Evolutionary conservation across 345 rosid genomes (phyloP).

Genomic region (Combretum micranthum): DNA sequence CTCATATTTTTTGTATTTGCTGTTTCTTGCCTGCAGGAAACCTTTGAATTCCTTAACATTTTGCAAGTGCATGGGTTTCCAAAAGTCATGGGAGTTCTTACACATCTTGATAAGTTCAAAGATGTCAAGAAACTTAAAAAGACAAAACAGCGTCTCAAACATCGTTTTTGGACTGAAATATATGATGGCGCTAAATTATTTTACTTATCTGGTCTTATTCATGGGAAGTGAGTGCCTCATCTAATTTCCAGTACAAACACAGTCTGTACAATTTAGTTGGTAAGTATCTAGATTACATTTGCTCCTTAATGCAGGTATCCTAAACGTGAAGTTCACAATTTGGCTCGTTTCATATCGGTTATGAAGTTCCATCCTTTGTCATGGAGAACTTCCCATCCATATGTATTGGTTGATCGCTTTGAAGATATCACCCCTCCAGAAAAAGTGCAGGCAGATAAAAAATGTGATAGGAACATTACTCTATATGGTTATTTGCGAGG

Average conservation of each 20-base stretch:
- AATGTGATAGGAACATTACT: conserved; percentile 84
- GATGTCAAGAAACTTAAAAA: conserved; percentile 86
- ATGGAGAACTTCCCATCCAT: conserved; percentile 94
- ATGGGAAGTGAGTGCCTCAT: conserved; percentile 66
- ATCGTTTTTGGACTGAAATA: conserved; percentile 96
- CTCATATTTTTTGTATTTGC: conserved; percentile 5
- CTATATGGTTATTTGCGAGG: conserved; percentile 91
- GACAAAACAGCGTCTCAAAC: conserved; percentile 85
- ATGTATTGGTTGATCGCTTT: conserved; percentile 78
- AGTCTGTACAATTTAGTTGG: no score
- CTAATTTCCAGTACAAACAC: no score
- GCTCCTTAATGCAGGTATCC: conserved; percentile 44
- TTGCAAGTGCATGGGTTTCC: conserved; percentile 96
- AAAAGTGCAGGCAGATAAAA: conserved; percentile 52
- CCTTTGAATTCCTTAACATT: conserved; percentile 92
- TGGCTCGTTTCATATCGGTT: conserved; percentile 72
- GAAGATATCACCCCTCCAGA: conserved; percentile 96
- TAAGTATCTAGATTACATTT: no score
- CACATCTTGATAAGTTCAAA: conserved; percentile 90
- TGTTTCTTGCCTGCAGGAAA: conserved; percentile 46
- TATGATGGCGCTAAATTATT: conserved; percentile 85
- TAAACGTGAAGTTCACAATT: conserved; percentile 76
- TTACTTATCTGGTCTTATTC: conserved; percentile 79
- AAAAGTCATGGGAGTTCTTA: conserved; percentile 90
- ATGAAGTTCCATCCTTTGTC: conserved; percentile 69